phyloP scores from a whole-genome alignment of 2,329 filamentous ascomycete genomes.

The Talaromyces marneffei region DNA sequence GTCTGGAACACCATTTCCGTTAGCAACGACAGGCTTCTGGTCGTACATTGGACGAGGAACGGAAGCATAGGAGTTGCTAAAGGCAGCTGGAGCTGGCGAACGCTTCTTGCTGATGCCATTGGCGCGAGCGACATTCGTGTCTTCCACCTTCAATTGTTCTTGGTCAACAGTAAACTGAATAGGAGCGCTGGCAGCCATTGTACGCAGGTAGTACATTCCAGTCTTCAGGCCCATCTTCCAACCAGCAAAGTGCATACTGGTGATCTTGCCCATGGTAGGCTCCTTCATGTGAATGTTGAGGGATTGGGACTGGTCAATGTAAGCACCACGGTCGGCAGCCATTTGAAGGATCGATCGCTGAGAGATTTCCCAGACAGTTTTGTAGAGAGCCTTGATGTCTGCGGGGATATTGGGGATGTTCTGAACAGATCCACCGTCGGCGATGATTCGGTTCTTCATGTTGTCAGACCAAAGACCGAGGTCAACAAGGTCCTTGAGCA shows the following conservation, averaged over 20 bases:
- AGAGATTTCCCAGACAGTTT: conserved; percentile 99
- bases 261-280: conserved; percentile 99
- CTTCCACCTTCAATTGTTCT: conserved; percentile 80
- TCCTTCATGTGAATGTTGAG: conserved; percentile 99
- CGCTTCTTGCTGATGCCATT: conserved; percentile 62
- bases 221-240: conserved; percentile 99
- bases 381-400: conserved; percentile 95
- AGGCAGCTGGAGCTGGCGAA: conserved; percentile 48
- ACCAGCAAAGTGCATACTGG: conserved; percentile 97
- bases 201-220: conserved; percentile 99
- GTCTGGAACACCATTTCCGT: conserved; percentile 41
- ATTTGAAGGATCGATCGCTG: conserved; percentile 95
- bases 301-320: conserved; percentile 98
- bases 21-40: conserved; percentile 41
- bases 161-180: conserved; percentile 99
- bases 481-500: conserved; percentile 95
- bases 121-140: conserved; percentile 67
- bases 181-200: conserved; percentile 90
- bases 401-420: conserved; percentile 94
- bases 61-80: conserved; percentile 53
- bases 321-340: conserved; percentile 95
- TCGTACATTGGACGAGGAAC: conserved; percentile 64
- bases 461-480: conserved; percentile 97
- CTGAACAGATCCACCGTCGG: conserved; percentile 91
- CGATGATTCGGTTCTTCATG: conserved; percentile 99